Evolutionary conservation across 345 rosid genomes (phyloP).

Genomic region (Moricandia arvensis): DNA sequence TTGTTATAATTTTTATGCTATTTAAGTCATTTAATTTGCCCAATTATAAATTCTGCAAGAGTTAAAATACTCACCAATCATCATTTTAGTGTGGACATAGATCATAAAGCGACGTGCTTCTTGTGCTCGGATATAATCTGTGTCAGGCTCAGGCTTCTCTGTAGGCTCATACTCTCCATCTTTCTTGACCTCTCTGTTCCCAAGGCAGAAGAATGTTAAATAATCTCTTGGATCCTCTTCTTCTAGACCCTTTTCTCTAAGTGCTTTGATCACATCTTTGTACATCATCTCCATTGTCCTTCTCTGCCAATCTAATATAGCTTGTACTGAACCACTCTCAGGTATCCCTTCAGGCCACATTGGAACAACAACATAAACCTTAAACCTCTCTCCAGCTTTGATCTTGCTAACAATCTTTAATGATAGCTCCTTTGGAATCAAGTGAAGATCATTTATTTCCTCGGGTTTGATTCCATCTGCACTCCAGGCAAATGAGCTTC

Average conservation of each 20-base stretch:
- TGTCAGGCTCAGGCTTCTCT: background rate
- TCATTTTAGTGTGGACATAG: background rate
- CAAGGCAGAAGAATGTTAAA: background rate
- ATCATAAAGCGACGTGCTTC: background rate
- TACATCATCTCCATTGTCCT: background rate
- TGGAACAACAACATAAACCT: background rate
- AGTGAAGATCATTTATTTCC: background rate
- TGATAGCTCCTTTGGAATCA: background rate
- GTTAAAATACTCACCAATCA: background rate
- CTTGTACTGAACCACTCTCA: background rate
- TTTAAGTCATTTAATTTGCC: background rate
- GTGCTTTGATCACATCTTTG: background rate
- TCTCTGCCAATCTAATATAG: background rate
- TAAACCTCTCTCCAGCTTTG: background rate
- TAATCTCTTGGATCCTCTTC: background rate
- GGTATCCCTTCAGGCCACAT: background rate
- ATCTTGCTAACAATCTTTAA: background rate
- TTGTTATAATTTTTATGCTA: background rate
- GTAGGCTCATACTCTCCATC: background rate
- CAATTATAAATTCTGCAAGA: background rate
- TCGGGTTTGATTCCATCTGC: background rate
- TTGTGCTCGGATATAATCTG: background rate
- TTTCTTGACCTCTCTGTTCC: background rate
- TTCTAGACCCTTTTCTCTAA: background rate
- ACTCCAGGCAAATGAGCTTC: background rate